Percentiles rank a stretch among this genome's conserved stretches.
phyloP scores from a whole-genome alignment of 192 early-diverging fungal genomes.

The Coemansia reversa region DNA sequence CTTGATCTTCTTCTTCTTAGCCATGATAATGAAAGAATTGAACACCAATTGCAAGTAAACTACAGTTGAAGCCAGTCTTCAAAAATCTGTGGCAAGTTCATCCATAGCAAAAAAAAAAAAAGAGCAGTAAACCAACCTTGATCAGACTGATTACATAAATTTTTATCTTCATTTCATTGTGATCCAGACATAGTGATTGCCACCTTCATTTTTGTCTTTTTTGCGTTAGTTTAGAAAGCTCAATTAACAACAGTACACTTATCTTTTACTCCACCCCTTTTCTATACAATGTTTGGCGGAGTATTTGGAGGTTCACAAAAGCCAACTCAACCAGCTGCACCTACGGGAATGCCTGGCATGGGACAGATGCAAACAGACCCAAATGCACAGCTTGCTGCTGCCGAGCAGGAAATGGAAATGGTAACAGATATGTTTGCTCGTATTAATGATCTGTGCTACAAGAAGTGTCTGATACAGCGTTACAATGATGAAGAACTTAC shows the following conservation, averaged over 20 bases:
- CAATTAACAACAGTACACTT: background rate
- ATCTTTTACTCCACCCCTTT: conserved; percentile 9
- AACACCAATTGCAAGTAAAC: too few relatives aligned
- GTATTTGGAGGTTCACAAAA: conserved; percentile 35
- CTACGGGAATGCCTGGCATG: conserved; percentile 26
- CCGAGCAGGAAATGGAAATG: conserved; percentile 84
- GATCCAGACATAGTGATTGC: too few relatives aligned
- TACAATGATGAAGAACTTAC: conserved; percentile 81
- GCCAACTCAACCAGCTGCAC: conserved; percentile 14
- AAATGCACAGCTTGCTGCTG: conserved; percentile 52
- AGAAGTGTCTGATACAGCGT: conserved; percentile 79
- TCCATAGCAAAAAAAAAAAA: too few relatives aligned
- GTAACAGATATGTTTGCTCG: conserved; percentile 77
- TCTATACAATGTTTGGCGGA: conserved; percentile 47
- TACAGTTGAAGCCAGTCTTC: too few relatives aligned
- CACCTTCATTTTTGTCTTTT: too few relatives aligned
- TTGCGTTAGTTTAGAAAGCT: background rate
- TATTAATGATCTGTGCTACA: conserved; percentile 75
- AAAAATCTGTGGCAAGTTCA: too few relatives aligned
- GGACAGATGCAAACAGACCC: conserved; percentile 42
- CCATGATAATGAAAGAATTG: background rate
- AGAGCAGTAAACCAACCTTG: too few relatives aligned
- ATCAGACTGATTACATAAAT: too few relatives aligned
- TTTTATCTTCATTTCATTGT: too few relatives aligned
- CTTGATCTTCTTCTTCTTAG: conserved; percentile 6